A percentile compares a stretch with the other conserved stretches of the same genome.
Conservation (phyloP, 2,329 filamentous ascomycete genomes). For the Alternaria conjuncta region DNA sequence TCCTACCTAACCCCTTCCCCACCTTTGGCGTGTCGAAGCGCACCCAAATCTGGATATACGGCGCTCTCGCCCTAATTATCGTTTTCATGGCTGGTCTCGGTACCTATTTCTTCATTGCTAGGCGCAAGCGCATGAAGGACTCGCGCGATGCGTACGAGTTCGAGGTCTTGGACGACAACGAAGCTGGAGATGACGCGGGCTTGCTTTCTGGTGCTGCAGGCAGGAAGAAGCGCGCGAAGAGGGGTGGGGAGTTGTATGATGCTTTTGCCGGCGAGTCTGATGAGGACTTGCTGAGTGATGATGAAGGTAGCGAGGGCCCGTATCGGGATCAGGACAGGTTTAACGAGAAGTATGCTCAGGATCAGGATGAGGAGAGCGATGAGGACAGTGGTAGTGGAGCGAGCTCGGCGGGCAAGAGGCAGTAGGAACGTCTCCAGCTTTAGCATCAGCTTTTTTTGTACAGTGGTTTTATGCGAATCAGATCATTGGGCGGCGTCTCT, state of each 20-base stretch:
- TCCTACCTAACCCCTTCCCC: constrained; percentile 85
- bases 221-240: constrained; percentile 57
- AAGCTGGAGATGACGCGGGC: constrained; percentile 63
- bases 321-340: constrained; percentile 42
- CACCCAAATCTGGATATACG: constrained; percentile 94
- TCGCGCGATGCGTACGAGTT: constrained; percentile 90
- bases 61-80: constrained; percentile 80
- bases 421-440: constrained; percentile 17
- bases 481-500: constrained; percentile 27
- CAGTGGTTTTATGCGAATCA: constrained; percentile 1
- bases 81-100: constrained; percentile 82
- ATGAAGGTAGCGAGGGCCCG: constrained; percentile 47
- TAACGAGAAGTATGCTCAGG: constrained; percentile 42
- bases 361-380: constrained; percentile 28
- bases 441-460: constrained; percentile 1
- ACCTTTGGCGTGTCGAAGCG: constrained; percentile 87
- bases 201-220: constrained; percentile 45
- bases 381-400: constrained; percentile 27
- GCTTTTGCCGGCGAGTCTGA: constrained; percentile 95
- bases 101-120: constrained; percentile 81
- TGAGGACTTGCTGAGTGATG: constrained; percentile 64
- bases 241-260: constrained; percentile 93
- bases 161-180: constrained; percentile 85
- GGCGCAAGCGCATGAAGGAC: constrained; percentile 76
- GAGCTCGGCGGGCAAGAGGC: constrained; percentile 34